Percentiles rank a stretch among this genome's conserved stretches.
phyloP scores from a whole-genome alignment of 1,284 basidiomycete species.

The Neonothopanus nambi region DNA sequence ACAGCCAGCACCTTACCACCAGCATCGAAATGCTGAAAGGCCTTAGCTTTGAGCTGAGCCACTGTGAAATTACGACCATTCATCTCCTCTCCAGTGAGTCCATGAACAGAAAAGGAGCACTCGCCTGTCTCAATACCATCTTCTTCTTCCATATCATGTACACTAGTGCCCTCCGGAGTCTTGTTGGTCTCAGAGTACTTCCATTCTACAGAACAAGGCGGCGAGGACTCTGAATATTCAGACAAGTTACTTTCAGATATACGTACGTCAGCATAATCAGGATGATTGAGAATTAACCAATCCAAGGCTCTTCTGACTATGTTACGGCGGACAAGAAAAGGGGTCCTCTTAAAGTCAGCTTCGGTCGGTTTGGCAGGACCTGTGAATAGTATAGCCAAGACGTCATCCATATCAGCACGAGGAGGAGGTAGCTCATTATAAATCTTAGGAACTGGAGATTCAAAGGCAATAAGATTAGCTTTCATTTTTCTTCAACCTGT shows the following conservation, averaged over 20 bases:
- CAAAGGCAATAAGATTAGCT: slow-evolving; percentile 26
- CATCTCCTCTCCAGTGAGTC: slow-evolving; percentile 18
- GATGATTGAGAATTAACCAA: slow-evolving; percentile 33
- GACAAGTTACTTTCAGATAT: slow-evolving; percentile 17
- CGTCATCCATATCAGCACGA: background rate
- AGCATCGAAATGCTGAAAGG: no score
- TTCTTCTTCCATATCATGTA: slow-evolving; percentile 14
- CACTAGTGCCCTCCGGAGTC: background rate
- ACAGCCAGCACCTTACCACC: no score
- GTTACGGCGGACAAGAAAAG: slow-evolving; percentile 23
- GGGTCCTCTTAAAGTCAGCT: no score
- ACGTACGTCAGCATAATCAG: slow-evolving; percentile 27
- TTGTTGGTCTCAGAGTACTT: background rate
- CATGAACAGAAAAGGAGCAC: slow-evolving; percentile 23
- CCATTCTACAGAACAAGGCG: background rate
- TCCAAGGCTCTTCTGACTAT: slow-evolving; percentile 25
- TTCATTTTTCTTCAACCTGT: slow-evolving; percentile 21
- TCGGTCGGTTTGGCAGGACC: slow-evolving; percentile 16
- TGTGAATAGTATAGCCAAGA: background rate
- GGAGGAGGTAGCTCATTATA: slow-evolving; percentile 16
- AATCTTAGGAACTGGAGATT: slow-evolving; percentile 33
- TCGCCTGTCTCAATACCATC: slow-evolving; percentile 18
- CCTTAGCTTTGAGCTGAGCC: slow-evolving; percentile 8
- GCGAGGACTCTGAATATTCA: background rate
- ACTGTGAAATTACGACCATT: slow-evolving; percentile 14